phyloP scores from a whole-genome alignment of 2,329 filamentous ascomycete species.

The Colletotrichum sp. region DNA sequence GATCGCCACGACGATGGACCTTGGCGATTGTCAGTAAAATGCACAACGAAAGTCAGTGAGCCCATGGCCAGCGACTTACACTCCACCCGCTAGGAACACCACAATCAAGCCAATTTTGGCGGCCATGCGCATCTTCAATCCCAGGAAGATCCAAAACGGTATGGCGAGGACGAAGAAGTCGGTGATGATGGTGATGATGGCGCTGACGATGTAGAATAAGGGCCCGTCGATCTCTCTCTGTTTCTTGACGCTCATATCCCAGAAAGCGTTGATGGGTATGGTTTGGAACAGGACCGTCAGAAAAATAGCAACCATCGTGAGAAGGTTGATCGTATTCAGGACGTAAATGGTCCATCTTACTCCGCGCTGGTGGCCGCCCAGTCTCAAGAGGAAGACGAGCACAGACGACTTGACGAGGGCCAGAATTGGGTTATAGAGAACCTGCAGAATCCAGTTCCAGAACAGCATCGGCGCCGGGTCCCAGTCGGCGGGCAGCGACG shows the following conservation, averaged over 20 bases:
- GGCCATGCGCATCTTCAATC: slow-evolving; percentile 39
- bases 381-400: slow-evolving; percentile 34
- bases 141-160: slow-evolving; percentile 45
- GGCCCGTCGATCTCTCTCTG: not conserved
- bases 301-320: slow-evolving; percentile 39
- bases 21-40: slow-evolving; percentile 20
- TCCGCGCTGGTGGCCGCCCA: slow-evolving; percentile 32
- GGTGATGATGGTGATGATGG: slow-evolving; percentile 7
- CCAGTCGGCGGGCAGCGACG: not conserved
- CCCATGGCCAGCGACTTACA: slow-evolving; percentile 33
- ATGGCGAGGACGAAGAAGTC: slow-evolving; percentile 26
- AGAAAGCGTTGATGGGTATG: slow-evolving; percentile 36
- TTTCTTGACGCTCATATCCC: slow-evolving; percentile 24
- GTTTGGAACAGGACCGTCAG: slow-evolving; percentile 45
- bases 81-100: slow-evolving; percentile 42
- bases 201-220: not conserved
- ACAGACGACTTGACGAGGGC: slow-evolving; percentile 40
- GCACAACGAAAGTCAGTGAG: not conserved
- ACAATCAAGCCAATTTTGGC: slow-evolving; percentile 42
- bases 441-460: slow-evolving; percentile 26
- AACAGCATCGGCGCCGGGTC: slow-evolving; percentile 2
- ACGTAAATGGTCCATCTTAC: slow-evolving; percentile 28
- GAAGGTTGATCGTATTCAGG: slow-evolving; percentile 38
- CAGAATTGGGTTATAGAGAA: slow-evolving; percentile 51
- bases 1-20: not conserved